Evolutionary conservation across 139 green algal genomes (phyloP).

Genomic region (Tetraselmis striata): DNA sequence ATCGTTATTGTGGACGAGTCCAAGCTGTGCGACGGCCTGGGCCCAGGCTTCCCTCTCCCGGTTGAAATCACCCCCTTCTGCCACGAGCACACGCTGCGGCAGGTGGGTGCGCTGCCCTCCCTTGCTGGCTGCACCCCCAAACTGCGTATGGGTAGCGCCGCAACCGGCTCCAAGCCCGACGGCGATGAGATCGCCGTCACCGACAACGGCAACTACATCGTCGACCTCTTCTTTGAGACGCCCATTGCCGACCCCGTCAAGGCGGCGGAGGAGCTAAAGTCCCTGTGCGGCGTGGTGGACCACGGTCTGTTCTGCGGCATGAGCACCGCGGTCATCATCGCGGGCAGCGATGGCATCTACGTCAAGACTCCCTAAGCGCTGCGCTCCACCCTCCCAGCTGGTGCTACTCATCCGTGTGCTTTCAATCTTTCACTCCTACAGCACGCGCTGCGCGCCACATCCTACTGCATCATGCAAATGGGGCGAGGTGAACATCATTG

Average conservation of each 20-base stretch:
- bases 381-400: too few relatives aligned
- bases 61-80: slow-evolving; percentile 99
- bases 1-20: slow-evolving; percentile 99
- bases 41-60: slow-evolving; percentile 88
- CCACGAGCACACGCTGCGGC: slow-evolving; percentile 78
- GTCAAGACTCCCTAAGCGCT: slow-evolving; percentile 56
- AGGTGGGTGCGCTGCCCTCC: slow-evolving; percentile 17
- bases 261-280: slow-evolving; percentile 75
- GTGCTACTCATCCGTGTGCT: too few relatives aligned
- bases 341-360: slow-evolving; percentile 72
- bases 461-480: too few relatives aligned
- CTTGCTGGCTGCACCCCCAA: slow-evolving; percentile 45
- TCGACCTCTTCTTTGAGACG: slow-evolving; percentile 94
- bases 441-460: too few relatives aligned
- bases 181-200: slow-evolving; percentile 88
- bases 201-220: slow-evolving; percentile 99
- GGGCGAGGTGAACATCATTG: too few relatives aligned
- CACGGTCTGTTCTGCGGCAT: slow-evolving; percentile 98
- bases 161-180: slow-evolving; percentile 88
- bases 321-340: slow-evolving; percentile 93
- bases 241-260: slow-evolving; percentile 64
- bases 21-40: slow-evolving; percentile 85
- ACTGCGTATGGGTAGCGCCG: slow-evolving; percentile 74
- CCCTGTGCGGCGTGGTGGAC: slow-evolving; percentile 90
- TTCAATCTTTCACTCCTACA: too few relatives aligned